Percentiles rank a stretch among this genome's conserved stretches.
Evolutionary conservation across 371 early-diverging fungal genomes (phyloP).

Genomic region (Rhizopus arrhizus): DNA sequence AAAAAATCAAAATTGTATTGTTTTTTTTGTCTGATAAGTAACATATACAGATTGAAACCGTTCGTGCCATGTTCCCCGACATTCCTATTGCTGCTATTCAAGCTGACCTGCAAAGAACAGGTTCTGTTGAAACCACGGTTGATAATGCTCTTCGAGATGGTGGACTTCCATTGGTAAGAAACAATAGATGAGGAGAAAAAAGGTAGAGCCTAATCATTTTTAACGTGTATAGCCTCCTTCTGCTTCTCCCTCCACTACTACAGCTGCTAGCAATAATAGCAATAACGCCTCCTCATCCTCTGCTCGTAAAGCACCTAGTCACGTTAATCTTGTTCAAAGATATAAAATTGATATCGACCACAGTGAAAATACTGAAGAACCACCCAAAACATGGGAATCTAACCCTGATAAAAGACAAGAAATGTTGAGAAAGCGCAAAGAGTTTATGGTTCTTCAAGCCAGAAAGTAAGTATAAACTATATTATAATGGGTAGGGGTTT

Average conservation of each 20-base stretch:
- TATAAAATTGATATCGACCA: slow-evolving; percentile 55
- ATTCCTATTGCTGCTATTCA: slow-evolving; percentile 82
- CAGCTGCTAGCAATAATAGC: background rate
- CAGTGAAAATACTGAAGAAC: slow-evolving; percentile 50
- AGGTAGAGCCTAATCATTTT: background rate
- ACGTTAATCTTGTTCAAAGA: slow-evolving; percentile 53
- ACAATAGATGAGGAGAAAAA: background rate
- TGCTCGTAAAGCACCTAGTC: slow-evolving; percentile 32
- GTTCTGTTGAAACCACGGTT: slow-evolving; percentile 84
- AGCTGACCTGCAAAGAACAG: slow-evolving; percentile 83
- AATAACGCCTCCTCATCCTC: background rate
- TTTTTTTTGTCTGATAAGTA: background rate
- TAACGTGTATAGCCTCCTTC: slow-evolving; percentile 22
- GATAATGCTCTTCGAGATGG: slow-evolving; percentile 85
- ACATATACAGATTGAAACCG: slow-evolving; percentile 64
- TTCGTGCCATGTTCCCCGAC: slow-evolving; percentile 86
- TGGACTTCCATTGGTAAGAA: slow-evolving; percentile 68
- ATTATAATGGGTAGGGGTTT: background rate
- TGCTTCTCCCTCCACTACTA: slow-evolving; percentile 15
- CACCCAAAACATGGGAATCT: slow-evolving; percentile 78
- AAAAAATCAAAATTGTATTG: background rate
- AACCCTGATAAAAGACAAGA: slow-evolving; percentile 76
- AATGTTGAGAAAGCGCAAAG: slow-evolving; percentile 78
- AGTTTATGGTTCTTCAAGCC: slow-evolving; percentile 86
- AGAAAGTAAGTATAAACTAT: slow-evolving; percentile 58